phyloP scores from a whole-genome alignment of 768 basidiomycete genomes.

The Hericium erinaceus region DNA sequence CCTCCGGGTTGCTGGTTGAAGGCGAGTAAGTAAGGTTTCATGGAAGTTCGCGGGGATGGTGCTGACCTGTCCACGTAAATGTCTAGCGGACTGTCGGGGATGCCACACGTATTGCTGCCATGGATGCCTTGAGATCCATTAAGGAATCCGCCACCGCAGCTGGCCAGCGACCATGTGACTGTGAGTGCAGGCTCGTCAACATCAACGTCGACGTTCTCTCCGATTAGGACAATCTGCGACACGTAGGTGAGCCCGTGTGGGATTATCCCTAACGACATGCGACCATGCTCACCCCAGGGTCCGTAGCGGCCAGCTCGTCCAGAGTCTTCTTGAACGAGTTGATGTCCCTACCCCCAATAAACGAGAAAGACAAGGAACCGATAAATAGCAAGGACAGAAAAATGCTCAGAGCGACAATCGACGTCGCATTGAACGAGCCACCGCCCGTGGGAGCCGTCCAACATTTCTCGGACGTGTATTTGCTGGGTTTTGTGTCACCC shows the following conservation, averaged over 20 bases:
- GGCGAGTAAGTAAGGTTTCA: neutral
- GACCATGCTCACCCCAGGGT: conserved; percentile 34
- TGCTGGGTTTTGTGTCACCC: conserved; percentile 15
- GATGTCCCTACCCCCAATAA: conserved; percentile 37
- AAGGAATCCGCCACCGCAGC: conserved; percentile 38
- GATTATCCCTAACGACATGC: neutral
- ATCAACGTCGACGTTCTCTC: conserved; percentile 50
- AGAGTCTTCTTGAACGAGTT: conserved; percentile 31
- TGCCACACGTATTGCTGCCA: conserved; percentile 35
- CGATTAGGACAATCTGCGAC: conserved; percentile 41
- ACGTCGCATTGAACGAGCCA: conserved; percentile 18
- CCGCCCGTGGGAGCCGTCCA: neutral
- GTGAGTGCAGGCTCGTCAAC: conserved; percentile 48
- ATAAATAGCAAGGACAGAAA: conserved; percentile 41
- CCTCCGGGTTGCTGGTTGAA: conserved; percentile 22
- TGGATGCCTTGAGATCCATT: conserved; percentile 38
- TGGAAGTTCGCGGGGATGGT: neutral
- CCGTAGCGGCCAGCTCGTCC: conserved; percentile 29
- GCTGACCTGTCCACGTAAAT: conserved; percentile 44
- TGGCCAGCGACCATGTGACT: conserved; percentile 47
- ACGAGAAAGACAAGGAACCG: conserved; percentile 36
- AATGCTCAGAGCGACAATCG: conserved; percentile 28
- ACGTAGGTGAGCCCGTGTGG: too few relatives aligned
- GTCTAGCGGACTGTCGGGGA: conserved; percentile 32
- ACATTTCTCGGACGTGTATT: conserved; percentile 9